These are phyloP conservation scores for Boletus insuetus DNA, from an alignment of 768 basidiomycete species.

Conservation along the genomic window DNA sequence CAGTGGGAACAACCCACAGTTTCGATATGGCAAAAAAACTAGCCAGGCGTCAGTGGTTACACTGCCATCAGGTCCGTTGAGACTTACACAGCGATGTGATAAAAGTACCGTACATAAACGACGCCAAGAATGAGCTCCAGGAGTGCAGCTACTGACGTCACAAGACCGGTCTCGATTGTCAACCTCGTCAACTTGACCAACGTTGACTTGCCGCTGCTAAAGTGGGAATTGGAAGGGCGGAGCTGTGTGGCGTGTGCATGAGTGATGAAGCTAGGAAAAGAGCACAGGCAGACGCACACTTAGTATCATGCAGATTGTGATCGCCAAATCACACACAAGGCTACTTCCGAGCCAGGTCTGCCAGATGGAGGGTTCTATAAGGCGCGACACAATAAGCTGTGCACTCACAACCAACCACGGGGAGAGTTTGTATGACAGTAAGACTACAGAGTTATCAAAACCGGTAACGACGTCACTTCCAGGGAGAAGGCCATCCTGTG, in stretches of 20 bases:
- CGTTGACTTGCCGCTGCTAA: neutral
- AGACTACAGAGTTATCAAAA: no score
- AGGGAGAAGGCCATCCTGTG: no score
- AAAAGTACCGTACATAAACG: neutral
- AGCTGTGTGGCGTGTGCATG: slow-evolving; percentile 8
- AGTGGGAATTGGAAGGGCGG: slow-evolving; percentile 3
- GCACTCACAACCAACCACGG: slow-evolving; percentile 10
- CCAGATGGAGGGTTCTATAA: neutral
- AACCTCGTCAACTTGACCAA: slow-evolving; percentile 15
- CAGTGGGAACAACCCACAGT: slow-evolving; percentile 7
- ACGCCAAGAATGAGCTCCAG: slow-evolving; percentile 15
- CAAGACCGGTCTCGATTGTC: slow-evolving; percentile 22
- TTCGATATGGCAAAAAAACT: slow-evolving; percentile 16
- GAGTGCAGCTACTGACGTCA: slow-evolving; percentile 19
- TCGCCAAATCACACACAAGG: slow-evolving; percentile 15
- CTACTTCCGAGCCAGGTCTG: slow-evolving; percentile 24
- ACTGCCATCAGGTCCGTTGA: no score
- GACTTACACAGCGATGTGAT: slow-evolving; percentile 22
- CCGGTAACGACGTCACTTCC: fast-evolving
- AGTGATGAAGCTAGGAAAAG: neutral
- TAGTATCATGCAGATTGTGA: slow-evolving; percentile 18
- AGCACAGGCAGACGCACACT: slow-evolving; percentile 1
- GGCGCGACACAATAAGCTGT: no score
- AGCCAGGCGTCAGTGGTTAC: neutral
- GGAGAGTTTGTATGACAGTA: neutral